Evolutionary conservation across 2,329 filamentous ascomycete genomes (phyloP), one percentile per base, ranked within the genome.

Genomic region (Fusarium agapanthi): DNA sequence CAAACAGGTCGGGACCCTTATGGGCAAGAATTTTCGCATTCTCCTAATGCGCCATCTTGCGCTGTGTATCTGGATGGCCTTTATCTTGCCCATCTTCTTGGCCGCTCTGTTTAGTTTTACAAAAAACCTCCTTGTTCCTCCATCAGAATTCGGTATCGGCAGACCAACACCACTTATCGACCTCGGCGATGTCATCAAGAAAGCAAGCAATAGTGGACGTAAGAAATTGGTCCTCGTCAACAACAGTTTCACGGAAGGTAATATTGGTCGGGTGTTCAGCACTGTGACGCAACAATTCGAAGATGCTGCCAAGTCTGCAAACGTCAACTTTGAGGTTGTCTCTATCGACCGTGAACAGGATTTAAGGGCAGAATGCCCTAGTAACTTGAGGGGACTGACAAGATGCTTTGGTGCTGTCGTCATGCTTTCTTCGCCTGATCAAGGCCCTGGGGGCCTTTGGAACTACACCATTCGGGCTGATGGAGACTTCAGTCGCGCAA

Each of bases 401-500:
- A 83, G 81, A 3, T 96, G 93, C 80, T 95, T 91, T 78, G 92
- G 89, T 24, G 94, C 92, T 14, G 88, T 92, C 4, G 89, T 92
- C 9, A 95, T 97, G 83, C 85, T 90, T 60, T 91, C 91, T 1
- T 97, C 93, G 10, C 93, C 94, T 0, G 86, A 82, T 4, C 91
- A 96, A 82, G 93, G 93, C 15, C 71, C 80, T 2, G 87, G 86
- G 12, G 87, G 88, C 4, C 81, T 88, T 48, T 97, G 95, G 95
- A 97, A 96, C 81, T 98, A 97, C 79, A 95, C 93, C 0, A 85
- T 97, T 32, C 87, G 93, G 63, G 90, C 90, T 6, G 95, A 97
- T 79, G 91, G 91, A 40, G 86, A 89, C 1, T 86, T 97, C 64
- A 66, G 69, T 34, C 22, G 38, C 20, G 91, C 91, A 26, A 88